These are phyloP conservation scores for Scheffersomyces segobiensis DNA, from an alignment of 1,139 yeast genomes.

Conservation along the genomic window DNA sequence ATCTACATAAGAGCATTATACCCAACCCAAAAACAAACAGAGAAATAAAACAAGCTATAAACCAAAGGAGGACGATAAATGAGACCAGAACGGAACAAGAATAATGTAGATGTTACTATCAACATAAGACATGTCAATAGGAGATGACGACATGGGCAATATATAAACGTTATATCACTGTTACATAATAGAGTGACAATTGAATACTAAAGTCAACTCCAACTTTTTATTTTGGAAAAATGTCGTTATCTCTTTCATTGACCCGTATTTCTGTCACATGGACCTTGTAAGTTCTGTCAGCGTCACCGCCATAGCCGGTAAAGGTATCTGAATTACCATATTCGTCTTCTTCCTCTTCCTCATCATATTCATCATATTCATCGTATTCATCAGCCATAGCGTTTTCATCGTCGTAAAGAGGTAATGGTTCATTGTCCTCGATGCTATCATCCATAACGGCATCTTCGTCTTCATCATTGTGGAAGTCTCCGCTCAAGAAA, in stretches of 20 bases:
- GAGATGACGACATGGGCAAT: not conserved
- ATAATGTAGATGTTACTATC: not conserved
- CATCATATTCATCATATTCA: conserved; percentile 9
- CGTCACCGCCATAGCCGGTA: conserved; percentile 26
- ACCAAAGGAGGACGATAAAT: not conserved
- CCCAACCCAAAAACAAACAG: not conserved
- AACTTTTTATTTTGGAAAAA: conserved; percentile 10
- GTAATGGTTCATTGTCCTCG: conserved; percentile 11
- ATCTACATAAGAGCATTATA: not conserved
- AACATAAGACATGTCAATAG: not conserved
- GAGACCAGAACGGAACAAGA: not conserved
- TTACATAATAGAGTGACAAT: not conserved
- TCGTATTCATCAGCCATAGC: conserved; percentile 12
- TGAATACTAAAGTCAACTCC: too few relatives aligned
- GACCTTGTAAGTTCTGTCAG: conserved; percentile 37
- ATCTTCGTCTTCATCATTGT: conserved; percentile 11
- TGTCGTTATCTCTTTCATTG: conserved; percentile 32
- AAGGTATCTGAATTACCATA: conserved; percentile 9
- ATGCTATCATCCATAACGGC: conserved; percentile 1
- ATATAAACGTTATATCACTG: not conserved
- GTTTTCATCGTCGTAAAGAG: conserved; percentile 11
- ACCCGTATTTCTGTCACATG: conserved; percentile 55
- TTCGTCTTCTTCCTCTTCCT: conserved; percentile 17
- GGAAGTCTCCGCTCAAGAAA: conserved; percentile 12
- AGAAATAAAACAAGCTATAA: not conserved